Evolutionary conservation across 441 rosid genomes (phyloP).

Genomic region (Iberis amara): DNA sequence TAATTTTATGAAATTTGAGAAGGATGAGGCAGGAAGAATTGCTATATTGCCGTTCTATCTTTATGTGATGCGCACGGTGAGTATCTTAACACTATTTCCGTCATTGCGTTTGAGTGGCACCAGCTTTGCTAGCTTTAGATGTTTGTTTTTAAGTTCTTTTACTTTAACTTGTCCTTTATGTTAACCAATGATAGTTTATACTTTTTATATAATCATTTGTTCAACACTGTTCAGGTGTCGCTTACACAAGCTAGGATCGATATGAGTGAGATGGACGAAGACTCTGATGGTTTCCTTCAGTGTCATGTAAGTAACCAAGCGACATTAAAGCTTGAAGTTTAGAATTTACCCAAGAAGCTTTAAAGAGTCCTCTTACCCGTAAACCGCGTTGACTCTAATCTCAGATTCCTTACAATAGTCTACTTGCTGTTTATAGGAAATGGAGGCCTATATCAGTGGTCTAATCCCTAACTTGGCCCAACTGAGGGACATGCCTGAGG

Average conservation of each 20-base stretch:
- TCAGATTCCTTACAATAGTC: conserved; percentile 7
- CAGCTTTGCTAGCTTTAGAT: conserved; percentile 5
- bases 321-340: conserved; percentile 5
- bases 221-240: conserved; percentile 65
- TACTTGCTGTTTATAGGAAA: conserved; percentile 54
- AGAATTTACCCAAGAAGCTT: conserved; percentile 4
- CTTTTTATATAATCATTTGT: conserved; percentile 17
- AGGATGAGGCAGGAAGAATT: conserved; percentile 97
- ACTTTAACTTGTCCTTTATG: conserved; percentile 2
- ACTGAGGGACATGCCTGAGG: conserved; percentile 81
- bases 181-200: conserved; percentile 2
- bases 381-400: background rate
- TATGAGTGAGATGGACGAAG: conserved; percentile 99
- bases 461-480: conserved; percentile 97
- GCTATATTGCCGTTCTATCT: conserved; percentile 96
- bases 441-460: conserved; percentile 94
- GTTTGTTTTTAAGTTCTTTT: background rate
- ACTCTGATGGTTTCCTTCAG: conserved; percentile 97
- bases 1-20: conserved; percentile 98
- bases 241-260: conserved; percentile 98
- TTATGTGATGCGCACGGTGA: conserved; percentile 96
- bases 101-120: conserved; percentile 1
- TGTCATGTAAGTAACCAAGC: conserved; percentile 47
- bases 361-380: conserved; percentile 2
- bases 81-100: conserved; percentile 35